Evolutionary conservation across 2,329 filamentous ascomycete species (phyloP).

Genomic region (Simplicillium sp.): DNA sequence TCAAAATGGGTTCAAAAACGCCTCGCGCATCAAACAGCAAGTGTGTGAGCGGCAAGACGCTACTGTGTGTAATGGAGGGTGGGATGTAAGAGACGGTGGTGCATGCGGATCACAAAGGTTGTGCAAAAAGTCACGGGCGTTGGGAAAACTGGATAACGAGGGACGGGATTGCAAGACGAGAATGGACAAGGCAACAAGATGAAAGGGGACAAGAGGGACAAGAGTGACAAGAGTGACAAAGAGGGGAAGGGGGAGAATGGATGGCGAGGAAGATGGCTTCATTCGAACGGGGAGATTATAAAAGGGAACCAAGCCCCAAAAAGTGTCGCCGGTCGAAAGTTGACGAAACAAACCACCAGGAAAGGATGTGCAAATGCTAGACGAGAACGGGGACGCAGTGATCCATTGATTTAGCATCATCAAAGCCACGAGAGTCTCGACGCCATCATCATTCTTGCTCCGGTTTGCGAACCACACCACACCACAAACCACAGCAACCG

Average conservation of each 20-base stretch:
- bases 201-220: slow-evolving; percentile 1
- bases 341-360: no score
- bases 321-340: background rate
- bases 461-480: no score
- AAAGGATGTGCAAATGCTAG: no score
- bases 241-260: background rate
- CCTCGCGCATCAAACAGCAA: slow-evolving; percentile 1
- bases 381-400: no score
- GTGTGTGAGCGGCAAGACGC: background rate
- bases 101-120: background rate
- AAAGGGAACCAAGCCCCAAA: slow-evolving; percentile 18
- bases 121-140: background rate
- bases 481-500: no score
- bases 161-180: background rate
- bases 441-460: no score
- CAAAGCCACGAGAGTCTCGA: no score
- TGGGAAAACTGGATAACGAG: background rate
- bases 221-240: background rate
- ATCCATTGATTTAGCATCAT: no score
- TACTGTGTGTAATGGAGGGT: slow-evolving; percentile 6
- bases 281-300: slow-evolving; percentile 16
- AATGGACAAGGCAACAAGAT: slow-evolving; percentile 2
- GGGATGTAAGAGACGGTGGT: slow-evolving; percentile 3
- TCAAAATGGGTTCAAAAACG: slow-evolving; percentile 2
- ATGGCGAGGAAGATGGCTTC: background rate